Evolutionary conservation across 83 land plant species (phyloP).

Genomic region (Larix sibirica): DNA sequence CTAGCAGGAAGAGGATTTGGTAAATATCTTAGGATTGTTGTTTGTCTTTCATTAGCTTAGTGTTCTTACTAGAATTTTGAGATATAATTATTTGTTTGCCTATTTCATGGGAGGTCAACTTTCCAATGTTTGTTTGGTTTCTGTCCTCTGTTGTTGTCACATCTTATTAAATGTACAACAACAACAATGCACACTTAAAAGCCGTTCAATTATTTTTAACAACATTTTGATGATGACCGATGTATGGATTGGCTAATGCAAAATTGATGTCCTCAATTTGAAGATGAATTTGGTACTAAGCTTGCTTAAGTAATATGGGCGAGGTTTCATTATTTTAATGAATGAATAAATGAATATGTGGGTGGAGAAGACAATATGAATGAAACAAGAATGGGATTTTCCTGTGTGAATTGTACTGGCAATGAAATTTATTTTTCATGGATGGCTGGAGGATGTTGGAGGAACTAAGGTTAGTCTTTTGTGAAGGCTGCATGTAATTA

Average conservation of each 20-base stretch:
- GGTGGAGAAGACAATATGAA: not conserved
- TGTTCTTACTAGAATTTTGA: not conserved
- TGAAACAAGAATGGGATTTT: not conserved
- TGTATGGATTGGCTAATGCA: not conserved
- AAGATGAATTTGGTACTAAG: too few species aligned
- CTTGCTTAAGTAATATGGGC: too few species aligned
- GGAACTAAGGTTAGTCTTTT: not conserved
- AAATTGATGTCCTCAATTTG: not conserved
- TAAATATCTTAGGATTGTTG: conserved; percentile 21
- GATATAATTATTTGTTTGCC: not conserved
- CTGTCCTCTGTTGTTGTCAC: not conserved
- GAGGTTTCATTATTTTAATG: not conserved
- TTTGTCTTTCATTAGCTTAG: not conserved
- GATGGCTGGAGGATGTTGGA: not conserved
- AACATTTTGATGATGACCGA: not conserved
- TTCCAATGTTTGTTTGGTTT: not conserved
- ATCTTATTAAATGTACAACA: not conserved
- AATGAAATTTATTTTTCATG: not conserved
- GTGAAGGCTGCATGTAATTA: not conserved
- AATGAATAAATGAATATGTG: not conserved
- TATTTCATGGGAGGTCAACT: not conserved
- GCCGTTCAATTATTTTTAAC: too few species aligned
- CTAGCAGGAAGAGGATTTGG: conserved; percentile 83
- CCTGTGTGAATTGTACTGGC: not conserved
- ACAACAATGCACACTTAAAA: not conserved